These are phyloP conservation scores for Citrus hindsii DNA, from an alignment of 345 rosid genomes.

Conservation along the genomic window DNA sequence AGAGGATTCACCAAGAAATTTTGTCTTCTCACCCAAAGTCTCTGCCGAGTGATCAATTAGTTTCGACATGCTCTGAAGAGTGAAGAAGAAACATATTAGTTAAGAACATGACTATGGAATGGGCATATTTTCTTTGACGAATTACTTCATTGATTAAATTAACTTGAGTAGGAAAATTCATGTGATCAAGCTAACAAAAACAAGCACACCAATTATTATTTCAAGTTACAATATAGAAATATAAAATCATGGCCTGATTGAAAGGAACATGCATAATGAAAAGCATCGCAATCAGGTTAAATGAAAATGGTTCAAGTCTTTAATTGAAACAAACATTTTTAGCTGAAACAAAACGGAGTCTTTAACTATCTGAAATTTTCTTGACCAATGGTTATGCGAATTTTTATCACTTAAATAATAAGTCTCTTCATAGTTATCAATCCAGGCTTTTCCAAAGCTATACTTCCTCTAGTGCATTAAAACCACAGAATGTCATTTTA, in stretches of 20 bases:
- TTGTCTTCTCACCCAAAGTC: constrained; percentile 14
- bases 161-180: neutral
- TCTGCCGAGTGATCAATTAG: constrained; percentile 33
- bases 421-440: neutral
- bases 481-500: neutral
- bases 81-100: neutral
- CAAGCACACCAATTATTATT: neutral
- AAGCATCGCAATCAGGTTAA: neutral
- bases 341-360: neutral
- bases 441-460: neutral
- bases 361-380: neutral
- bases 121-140: neutral
- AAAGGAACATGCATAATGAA: neutral
- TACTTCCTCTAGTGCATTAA: neutral
- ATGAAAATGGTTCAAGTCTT: neutral
- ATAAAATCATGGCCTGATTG: neutral
- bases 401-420: neutral
- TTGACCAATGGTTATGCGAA: neutral
- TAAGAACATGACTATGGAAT: too few species aligned
- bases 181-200: neutral
- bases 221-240: neutral
- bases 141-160: neutral
- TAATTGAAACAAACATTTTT: neutral
- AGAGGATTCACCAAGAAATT: constrained; percentile 16
- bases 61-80: constrained; percentile 44